Evolutionary conservation across 2,329 filamentous ascomycete genomes (phyloP), one percentile per base, ranked within the genome.

Genomic region (Immersiporthe knoxdaviesiana): DNA sequence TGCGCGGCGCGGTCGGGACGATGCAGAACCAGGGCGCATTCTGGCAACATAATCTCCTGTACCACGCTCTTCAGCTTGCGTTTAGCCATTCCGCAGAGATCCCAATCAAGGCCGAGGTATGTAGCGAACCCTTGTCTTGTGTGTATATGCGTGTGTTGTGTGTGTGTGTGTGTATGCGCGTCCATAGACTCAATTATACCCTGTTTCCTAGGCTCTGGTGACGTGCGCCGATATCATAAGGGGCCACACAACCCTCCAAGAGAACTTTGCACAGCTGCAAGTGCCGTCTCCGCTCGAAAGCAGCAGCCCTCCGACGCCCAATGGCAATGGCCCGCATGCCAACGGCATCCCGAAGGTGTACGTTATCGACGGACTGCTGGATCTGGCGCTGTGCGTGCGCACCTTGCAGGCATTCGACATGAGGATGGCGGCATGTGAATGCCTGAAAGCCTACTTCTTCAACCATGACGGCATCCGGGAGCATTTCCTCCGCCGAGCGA

Each of bases 301-400:
- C 35, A 74, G 77, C 35, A 35, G 8, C 60, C n/a, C 64, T 32
- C 64, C 64, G 37, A 73, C 76, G 12, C 74, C 73, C 63, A 80
- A 82, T 70, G 83, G 81, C 41, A 80, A 83, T 60, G 74, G 77
- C 30, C 74, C 77, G 56, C 81, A 78, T 71, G 74, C 79, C 5
- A 88, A 88, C 70, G 85, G 84, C n/a, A 79, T 84, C 12, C 81
- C 84, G 18, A 87, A 87, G 68, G 89, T 95, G 44, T 97, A 97
- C 79, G 93, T 99, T 39, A 97, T 99, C 75, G 95, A 98, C 78
- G 96, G 93, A 1, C 84, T 99, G 24, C 84, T 99, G 62, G 93
- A 97, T 74, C 82, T 97, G 58, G 90, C 91, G 0, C 83, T 99
- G 11, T 90, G 90, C 68, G 83, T 91, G 30, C 85, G 90, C 39